phyloP scores from a whole-genome alignment of 257 asterid genomes.

The Datura wrightii region DNA sequence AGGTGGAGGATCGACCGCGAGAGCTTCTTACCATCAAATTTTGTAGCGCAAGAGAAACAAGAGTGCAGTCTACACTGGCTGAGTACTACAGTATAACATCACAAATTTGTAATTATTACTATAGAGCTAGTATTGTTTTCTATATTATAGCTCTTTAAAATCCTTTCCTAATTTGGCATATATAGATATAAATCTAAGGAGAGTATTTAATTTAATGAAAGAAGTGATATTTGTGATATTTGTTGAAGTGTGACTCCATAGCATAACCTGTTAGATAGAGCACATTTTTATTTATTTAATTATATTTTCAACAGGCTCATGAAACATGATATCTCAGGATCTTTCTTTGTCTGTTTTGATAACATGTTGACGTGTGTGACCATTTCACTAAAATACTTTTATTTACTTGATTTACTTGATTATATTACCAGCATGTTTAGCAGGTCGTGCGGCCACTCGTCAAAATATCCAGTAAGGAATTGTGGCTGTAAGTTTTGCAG shows the following conservation, averaged over 20 bases:
- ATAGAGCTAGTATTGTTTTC: conserved; percentile 30
- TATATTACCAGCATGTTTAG: too few relatives aligned
- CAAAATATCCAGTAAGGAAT: not conserved
- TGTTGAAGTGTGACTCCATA: not conserved
- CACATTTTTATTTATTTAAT: too few relatives aligned
- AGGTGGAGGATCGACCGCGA: conserved; percentile 22
- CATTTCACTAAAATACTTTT: not conserved
- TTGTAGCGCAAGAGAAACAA: conserved; percentile 47
- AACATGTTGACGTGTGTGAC: not conserved
- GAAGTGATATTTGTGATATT: not conserved
- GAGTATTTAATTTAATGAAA: too few relatives aligned
- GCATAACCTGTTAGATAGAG: too few relatives aligned
- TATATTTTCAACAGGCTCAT: too few relatives aligned
- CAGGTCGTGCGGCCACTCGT: too few relatives aligned
- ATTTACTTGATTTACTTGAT: too few relatives aligned
- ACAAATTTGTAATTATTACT: conserved; percentile 42
- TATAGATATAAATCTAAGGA: too few relatives aligned
- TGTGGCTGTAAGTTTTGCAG: not conserved
- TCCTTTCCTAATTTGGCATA: not conserved
- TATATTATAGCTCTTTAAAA: too few relatives aligned
- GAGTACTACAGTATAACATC: conserved; percentile 31
- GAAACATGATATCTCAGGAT: too few relatives aligned
- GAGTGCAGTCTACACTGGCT: conserved; percentile 32
- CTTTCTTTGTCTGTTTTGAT: too few relatives aligned
- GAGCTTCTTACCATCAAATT: conserved; percentile 44